Evolutionary conservation across 148 eudicot genomes (phyloP), one percentile per base, ranked within the genome.

Genomic region (Salicornia ramosissima): DNA sequence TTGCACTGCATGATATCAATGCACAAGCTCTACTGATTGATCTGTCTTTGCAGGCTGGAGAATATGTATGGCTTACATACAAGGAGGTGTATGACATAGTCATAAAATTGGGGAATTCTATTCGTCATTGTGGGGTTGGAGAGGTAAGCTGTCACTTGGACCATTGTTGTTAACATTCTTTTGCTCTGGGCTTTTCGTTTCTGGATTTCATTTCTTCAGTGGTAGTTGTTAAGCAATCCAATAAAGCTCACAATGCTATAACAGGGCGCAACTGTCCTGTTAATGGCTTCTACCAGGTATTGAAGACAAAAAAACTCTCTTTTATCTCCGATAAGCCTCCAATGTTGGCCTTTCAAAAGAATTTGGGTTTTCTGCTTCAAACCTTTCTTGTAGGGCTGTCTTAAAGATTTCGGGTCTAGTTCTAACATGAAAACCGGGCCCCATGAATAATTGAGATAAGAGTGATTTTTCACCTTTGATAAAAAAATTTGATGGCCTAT

Each of bases 1-100:
- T 28, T 42, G 14, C 50, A 63, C 3, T 50, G 16, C 28, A 10
- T 49, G 47, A 1, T 13, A 28, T 47, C 16, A 69, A 21, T 1
- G 45, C 42, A 29, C 34, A 68, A 1, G 14, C 64, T 69, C 6
- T 58, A 12, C 46, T 45, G 66, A 28, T 67, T 78, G 69, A 30
- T 79, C n/a, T 71, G 14, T 53, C 51, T 54, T 78, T 86, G 74
- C 86, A 95, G 99, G 83, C 86, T 65, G 97, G 96, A 36, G 81
- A 86, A 62, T 95, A 91, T 73, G 77, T 71, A 45, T 95, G 99
- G 99, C 72, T 68, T 71, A 89, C 86, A 61, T 95, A 95, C 86
- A 91, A 87, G 86, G 79, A 89, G 79, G 99, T 89, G 16, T 83
- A 86, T 75, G 91, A 95, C 68, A 46, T 63, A 31, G 99, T 95